phyloP scores from a whole-genome alignment of 1,139 yeast genomes.

The Geotrichum restrictum region DNA sequence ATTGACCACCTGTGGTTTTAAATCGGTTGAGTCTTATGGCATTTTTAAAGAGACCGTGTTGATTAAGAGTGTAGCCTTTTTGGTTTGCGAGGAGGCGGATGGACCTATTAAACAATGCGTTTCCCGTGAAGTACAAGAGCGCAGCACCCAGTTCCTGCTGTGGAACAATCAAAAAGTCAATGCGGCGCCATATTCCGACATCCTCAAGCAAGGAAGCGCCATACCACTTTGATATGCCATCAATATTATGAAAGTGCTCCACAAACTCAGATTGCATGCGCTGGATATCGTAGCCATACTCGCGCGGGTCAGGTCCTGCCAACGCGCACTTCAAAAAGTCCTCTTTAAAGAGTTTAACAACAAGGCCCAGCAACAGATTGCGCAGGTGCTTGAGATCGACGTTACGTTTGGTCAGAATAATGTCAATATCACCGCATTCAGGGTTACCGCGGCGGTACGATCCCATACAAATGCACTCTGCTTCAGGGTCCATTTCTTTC shows the following conservation, averaged over 20 bases:
- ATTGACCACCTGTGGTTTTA: constrained; percentile 21
- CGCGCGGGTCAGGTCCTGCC: constrained; percentile 24
- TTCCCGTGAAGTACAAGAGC: constrained; percentile 56
- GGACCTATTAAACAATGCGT: constrained; percentile 52
- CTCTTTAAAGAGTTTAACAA: constrained; percentile 30
- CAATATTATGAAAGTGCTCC: constrained; percentile 10
- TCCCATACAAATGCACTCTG: constrained; percentile 49
- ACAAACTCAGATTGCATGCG: background rate
- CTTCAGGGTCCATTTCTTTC: constrained; percentile 40
- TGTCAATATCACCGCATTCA: constrained; percentile 57
- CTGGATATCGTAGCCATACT: constrained; percentile 1
- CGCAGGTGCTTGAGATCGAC: constrained; percentile 35
- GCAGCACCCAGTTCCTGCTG: constrained; percentile 53
- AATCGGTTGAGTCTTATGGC: constrained; percentile 7
- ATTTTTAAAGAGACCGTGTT: constrained; percentile 46
- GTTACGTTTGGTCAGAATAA: constrained; percentile 45
- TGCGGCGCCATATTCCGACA: constrained; percentile 46
- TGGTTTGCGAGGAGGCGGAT: constrained; percentile 47
- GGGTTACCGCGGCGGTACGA: constrained; percentile 52
- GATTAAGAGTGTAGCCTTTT: constrained; percentile 47
- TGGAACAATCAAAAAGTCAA: constrained; percentile 54
- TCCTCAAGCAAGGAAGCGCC: constrained; percentile 22
- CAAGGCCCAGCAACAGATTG: constrained; percentile 35
- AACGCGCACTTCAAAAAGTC: constrained; percentile 40
- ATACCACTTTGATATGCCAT: constrained; percentile 19